Base-by-base conservation (phyloP, 2,329 filamentous ascomycete genomes). In the Fusarium piperis region DNA sequence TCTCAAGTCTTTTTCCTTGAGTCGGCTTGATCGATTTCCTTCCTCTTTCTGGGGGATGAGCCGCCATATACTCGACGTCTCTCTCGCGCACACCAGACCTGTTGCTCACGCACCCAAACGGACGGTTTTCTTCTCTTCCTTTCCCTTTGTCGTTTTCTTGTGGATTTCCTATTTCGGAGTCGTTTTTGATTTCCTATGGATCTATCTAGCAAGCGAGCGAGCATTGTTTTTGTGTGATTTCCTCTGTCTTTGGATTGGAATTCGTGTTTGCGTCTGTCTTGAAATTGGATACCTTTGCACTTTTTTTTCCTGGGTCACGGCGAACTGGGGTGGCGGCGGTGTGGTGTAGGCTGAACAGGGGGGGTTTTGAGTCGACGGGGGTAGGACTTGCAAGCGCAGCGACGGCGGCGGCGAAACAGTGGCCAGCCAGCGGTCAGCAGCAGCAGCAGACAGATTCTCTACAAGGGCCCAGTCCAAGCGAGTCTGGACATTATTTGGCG, bases 71-170 rank as follows among this genome's bases (percentile, higher is more conserved):
- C 69, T 76, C 64, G 74, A 77, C 65, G 76, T 78, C 71, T 76
- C 79, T 78, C 74, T 77, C 74, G 76, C 75, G 78, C 77, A 80
- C 74, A 79, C 78, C 79, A 84, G 81, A 83, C 74, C 79, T 81
- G 81, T 83, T 84, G 84, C 84, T 85, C 85, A 86, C 84, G 84
- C 85, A 85, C 79, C 76, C 77, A 80, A 76, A 79, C 73, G 78
- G 74, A 77, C 72, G 74, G 78, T 80, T 78, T 46, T 26, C 41
- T 46, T 28, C 15, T 79, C 74, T 78, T 80, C 78, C 76, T 72
- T 79, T 74, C 57, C 68, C 64, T 68, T 71, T 77, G 72, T 77
- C 78, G 70, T 71, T 75, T 74, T 71, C 73, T 72, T 72, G 74
- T 73, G 74, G 73, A 73, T 77, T 78, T 74, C 76, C 72, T 76